phyloP scores from a whole-genome alignment of 176 grass and related monocot genomes.

The Oryza meridionalis region DNA sequence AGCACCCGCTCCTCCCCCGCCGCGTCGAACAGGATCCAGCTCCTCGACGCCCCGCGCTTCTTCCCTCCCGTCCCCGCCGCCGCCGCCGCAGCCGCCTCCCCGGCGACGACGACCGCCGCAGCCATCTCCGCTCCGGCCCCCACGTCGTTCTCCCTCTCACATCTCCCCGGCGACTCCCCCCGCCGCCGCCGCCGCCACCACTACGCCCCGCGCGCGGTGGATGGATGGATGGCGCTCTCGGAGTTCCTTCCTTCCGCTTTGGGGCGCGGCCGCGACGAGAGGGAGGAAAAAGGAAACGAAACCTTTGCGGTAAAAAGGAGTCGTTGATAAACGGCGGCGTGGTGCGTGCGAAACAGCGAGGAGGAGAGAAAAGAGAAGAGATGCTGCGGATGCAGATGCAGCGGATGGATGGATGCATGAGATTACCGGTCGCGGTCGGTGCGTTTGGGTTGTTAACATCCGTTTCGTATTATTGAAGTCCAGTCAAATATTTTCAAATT shows the following conservation, averaged over 20 bases:
- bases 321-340: conserved; percentile 27
- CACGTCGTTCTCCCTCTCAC: conserved; percentile 58
- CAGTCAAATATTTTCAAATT: too few relatives aligned
- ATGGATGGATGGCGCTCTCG: conserved; percentile 4
- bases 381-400: too few relatives aligned
- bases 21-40: conserved; percentile 87
- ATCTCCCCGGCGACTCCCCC: conserved; percentile 54
- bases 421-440: neutral
- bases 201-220: conserved; percentile 19
- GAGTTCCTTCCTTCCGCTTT: neutral
- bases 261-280: neutral
- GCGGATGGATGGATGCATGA: conserved; percentile 11
- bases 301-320: conserved; percentile 2
- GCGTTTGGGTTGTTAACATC: too few relatives aligned
- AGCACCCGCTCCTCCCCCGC: conserved; percentile 73
- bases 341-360: neutral
- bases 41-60: conserved; percentile 71
- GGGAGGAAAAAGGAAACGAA: neutral
- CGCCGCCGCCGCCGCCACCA: conserved; percentile 16
- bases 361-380: neutral
- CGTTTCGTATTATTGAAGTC: too few relatives aligned
- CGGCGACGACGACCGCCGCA: conserved; percentile 28
- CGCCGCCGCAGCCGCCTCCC: neutral
- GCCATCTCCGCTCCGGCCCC: conserved; percentile 51
- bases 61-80: conserved; percentile 37